phyloP scores from a whole-genome alignment of 306 rosid species.

The Rosa rugosa region DNA sequence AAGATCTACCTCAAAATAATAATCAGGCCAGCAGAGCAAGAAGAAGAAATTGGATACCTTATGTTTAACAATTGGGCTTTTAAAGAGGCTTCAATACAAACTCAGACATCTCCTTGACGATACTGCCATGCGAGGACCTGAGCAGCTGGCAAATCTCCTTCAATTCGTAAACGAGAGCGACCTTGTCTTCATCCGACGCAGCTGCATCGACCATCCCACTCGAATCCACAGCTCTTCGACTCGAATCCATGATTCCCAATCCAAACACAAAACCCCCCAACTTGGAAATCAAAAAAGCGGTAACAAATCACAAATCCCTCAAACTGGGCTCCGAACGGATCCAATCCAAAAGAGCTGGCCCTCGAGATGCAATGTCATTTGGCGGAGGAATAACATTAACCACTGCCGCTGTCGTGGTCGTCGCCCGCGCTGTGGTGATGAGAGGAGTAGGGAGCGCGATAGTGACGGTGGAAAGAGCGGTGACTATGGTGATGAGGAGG shows the following conservation, averaged over 20 bases:
- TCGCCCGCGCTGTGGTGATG: too few relatives aligned
- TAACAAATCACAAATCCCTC: conserved; percentile 13
- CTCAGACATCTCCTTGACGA: conserved; percentile 85
- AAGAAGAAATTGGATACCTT: conserved; percentile 47
- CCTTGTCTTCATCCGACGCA: conserved; percentile 90
- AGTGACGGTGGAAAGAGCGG: too few relatives aligned
- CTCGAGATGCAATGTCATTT: too few relatives aligned
- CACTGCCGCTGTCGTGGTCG: too few relatives aligned
- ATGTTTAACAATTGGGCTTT: conserved; percentile 89
- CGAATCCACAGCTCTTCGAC: conserved; percentile 96
- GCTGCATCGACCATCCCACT: conserved; percentile 85
- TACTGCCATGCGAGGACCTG: conserved; percentile 81
- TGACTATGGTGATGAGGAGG: too few relatives aligned
- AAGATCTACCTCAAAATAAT: too few relatives aligned
- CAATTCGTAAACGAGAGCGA: conserved; percentile 81
- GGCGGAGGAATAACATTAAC: too few relatives aligned
- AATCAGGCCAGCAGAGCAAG: too few relatives aligned
- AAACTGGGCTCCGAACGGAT: conserved; percentile 10
- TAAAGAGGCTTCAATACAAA: conserved; percentile 75
- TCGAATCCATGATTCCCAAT: conserved; percentile 61
- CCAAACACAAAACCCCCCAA: too few relatives aligned
- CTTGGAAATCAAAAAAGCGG: too few relatives aligned
- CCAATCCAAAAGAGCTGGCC: conserved; percentile 19
- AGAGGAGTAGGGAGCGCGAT: too few relatives aligned
- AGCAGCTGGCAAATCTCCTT: conserved; percentile 84